A percentile compares a stretch with the other conserved stretches of the same genome.
These are phyloP conservation scores for Arabidopsis suecica DNA, from an alignment of 345 rosid genomes.

Conservation along the genomic window DNA sequence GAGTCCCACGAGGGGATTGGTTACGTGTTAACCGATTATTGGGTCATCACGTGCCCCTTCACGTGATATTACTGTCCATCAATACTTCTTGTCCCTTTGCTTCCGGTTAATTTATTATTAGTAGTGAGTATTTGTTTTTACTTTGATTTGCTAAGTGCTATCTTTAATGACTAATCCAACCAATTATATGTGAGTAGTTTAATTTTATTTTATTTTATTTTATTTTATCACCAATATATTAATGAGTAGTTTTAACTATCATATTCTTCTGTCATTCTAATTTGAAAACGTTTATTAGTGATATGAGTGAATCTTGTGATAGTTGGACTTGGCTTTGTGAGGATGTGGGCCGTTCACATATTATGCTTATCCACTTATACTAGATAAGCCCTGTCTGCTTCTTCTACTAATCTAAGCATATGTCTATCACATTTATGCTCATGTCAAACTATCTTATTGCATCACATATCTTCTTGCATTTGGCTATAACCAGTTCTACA, in stretches of 20 bases:
- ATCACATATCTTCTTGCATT: conserved; percentile 7
- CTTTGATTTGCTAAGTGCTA: neutral
- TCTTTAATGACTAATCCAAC: neutral
- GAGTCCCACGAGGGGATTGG: conserved; percentile 21
- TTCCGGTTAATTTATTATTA: neutral
- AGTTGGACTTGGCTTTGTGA: neutral
- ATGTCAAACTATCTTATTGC: neutral
- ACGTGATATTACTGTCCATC: conserved; percentile 15
- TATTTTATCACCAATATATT: too few species aligned
- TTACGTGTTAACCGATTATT: conserved; percentile 27
- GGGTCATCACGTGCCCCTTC: conserved; percentile 24
- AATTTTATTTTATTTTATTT: too few species aligned
- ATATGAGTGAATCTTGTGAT: conserved; percentile 8
- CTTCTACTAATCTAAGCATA: neutral
- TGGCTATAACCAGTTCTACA: neutral
- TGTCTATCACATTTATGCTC: conserved; percentile 2
- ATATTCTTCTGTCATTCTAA: conserved; percentile 1
- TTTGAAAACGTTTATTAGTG: neutral
- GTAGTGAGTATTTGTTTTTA: neutral
- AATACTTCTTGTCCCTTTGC: conserved; percentile 33
- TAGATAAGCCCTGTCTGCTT: conserved; percentile 3
- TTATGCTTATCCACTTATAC: neutral
- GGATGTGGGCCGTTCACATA: conserved; percentile 2
- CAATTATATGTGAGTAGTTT: neutral
- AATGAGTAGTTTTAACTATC: too few species aligned